Evolutionary conservation across 306 rosid species (phyloP), one percentile per base, ranked within the genome.

Genomic region (Echinosophora koreensis): DNA sequence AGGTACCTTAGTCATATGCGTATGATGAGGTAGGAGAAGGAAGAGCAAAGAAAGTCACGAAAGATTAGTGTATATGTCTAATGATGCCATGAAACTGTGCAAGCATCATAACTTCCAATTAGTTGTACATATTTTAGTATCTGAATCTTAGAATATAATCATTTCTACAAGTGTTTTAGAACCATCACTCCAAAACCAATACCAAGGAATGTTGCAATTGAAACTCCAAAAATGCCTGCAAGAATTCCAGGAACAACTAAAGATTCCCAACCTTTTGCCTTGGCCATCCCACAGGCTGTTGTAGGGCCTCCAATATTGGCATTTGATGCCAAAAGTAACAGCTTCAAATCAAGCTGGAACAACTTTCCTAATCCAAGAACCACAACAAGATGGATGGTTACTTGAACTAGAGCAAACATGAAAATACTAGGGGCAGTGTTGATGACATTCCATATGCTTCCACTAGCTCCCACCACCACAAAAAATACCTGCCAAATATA

Each of bases 291-390:
- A 84, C 95, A 87, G 15, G 98, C 91, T 16, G 97, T 93, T 38
- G 98, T 93, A 0, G 94, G 97, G 65, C 94, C 93, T 54, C 96
- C 96, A 37, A 93, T 73, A 10, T 87, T 90, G 82, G 97, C 97
- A 82, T 92, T 92, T 32, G 97, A 93, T 65, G 96, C 94, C 80
- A 90, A 38, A 59, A 90, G 90, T 66, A 85, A 46, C 37, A 87
- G 70, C 84, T 87, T 90, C 32, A 93, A 74, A 70, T 93, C 94
- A 18, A 90, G 72, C 18, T 69, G 71, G 55, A 93, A 86, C 17
- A 90, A 77, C 77, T 80, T 90, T 16, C 97, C 96, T 41, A 89
- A 65, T 39, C 89, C 89, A 18, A 89, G 88, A 35, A 90, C 81
- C 28, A 88, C 41, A 3, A 63, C 84, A 60, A 93, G 89, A 88